Base-by-base conservation (phyloP, 805 yeast species). In the Zygosaccharomyces bailii region DNA sequence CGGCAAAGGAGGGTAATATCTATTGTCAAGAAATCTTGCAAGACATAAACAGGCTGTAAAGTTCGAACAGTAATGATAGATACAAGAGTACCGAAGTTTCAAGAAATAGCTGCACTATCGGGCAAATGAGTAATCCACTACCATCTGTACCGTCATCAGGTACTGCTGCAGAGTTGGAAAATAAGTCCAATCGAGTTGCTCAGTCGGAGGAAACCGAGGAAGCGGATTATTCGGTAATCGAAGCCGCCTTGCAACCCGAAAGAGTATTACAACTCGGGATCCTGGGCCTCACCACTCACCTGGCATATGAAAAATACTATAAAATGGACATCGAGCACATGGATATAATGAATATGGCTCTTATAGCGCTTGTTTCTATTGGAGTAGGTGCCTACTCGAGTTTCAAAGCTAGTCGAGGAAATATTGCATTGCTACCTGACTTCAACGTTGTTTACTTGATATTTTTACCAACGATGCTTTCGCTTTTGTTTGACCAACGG, bases 391-490 rank as follows among this genome's bases (percentile, higher is more conserved):
- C 35, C 4, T 43, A 35, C 34, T 35, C 45, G 11, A 41, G 38
- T 6, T 45, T 44, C 23, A 44, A 30, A 29, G 34, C 42, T 11
- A 39, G 49, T 29, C 34, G 40, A 8, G 17, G 23, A 10, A 34
- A 38, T 23, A 25, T 36, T 10, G 35, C 39, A 31, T 6, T 41
- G 10, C 21, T 63, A 18, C 68, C 69, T 0, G 54, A 57, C 10
- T 69, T 67, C 59, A 68, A 69, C 40, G 52, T 62, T 2, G 32
- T 67, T 3, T 69, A 69, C 45, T 31, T 65, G 31, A 43, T 66
- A 4, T 67, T 59, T 46, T 34, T 70, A 16, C 69, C 72, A 2
- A 48, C 61, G 7, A 52, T 62, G 53, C 23, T 66, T 5, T 53
- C 66, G 3, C 49, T 64, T 11, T 50, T 59, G 8, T 61, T 58